These are phyloP conservation scores for Oryza coarctata DNA, from an alignment of 176 grass and related monocot genomes.

Conservation along the genomic window DNA sequence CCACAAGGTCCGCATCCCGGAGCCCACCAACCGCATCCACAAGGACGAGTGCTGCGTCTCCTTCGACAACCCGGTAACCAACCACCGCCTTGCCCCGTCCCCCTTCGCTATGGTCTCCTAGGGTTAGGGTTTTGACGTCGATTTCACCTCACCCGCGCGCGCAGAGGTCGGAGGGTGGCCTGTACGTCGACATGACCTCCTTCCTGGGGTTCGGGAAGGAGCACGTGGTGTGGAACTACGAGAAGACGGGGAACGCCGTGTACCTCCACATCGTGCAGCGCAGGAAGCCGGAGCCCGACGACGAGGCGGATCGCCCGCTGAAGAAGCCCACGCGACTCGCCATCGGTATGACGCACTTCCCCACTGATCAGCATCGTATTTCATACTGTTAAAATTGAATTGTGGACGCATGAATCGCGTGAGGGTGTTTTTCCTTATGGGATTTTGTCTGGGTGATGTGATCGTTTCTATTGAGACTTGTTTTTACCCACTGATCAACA, in stretches of 20 bases:
- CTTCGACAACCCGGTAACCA: conserved; percentile 77
- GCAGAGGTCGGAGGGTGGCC: conserved; percentile 76
- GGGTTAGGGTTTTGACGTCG: conserved; percentile 32
- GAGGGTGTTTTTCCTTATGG: not conserved
- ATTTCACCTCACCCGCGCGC: not conserved
- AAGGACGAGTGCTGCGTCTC: conserved; percentile 98
- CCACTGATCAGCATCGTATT: not conserved
- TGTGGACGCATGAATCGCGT: not conserved
- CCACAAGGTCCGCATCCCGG: conserved; percentile 89
- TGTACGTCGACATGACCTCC: conserved; percentile 85
- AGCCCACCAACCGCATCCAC: conserved; percentile 87
- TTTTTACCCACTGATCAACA: not conserved
- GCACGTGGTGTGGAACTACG: conserved; percentile 75
- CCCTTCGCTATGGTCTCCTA: conserved; percentile 4
- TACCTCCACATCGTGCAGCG: conserved; percentile 90
- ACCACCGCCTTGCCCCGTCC: not conserved
- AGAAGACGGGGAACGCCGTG: conserved; percentile 76
- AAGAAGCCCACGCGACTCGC: conserved; percentile 96
- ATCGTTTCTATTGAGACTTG: not conserved
- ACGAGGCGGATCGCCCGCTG: conserved; percentile 77
- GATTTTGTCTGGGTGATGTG: not conserved
- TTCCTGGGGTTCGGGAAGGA: conserved; percentile 93
- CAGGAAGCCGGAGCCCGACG: conserved; percentile 57
- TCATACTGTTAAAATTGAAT: not conserved
- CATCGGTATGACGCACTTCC: conserved; percentile 51